Base-by-base conservation (phyloP, 495 filamentous ascomycete genomes). In the Hypoxylon cercidicola region DNA sequence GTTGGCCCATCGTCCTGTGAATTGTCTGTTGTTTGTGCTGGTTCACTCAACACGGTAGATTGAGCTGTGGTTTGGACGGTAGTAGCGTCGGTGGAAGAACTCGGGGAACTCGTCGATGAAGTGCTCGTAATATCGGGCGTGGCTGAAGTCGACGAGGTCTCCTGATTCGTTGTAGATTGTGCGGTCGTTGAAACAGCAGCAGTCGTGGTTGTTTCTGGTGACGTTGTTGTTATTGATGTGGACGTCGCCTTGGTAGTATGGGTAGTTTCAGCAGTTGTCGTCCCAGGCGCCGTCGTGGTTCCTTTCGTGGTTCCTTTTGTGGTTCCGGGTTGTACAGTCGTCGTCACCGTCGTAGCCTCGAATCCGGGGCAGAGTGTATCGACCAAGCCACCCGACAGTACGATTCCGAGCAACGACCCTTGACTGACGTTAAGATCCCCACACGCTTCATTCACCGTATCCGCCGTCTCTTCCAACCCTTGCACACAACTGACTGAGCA, bases 401-500 rank as follows among this genome's bases (percentile, higher is more conserved):
- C 70, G 28, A 74, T 69, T 6, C 74, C 77, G 9, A 81, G 64
- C 13, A 80, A 50, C 30, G 79, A 76, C 18, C 37, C 40, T 8
- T 35, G 2, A 7, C 67, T 59, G 13, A 74, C 75, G 30, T 62
- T 49, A 19, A 70, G 60, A 37, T 59, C 68, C 23, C 46, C 60
- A 54, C 79, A 81, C 13, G 66, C 74, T 12, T 54, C 40, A 23
- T 71, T 47, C 32, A 81, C 25, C 9, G 55, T 62, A 7, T 50
- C 35, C 59, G 73, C 61, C 16, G 65, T 47, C 19, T 61, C 43
- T 15, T 51, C 18, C 13, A 81, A 25, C n/a, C 75, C 76, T 11
- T 61, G 44, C 11, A 74, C 70, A 55, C 79, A 81, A 6, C 56
- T 52, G 4, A 51, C 15, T 37, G 79, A 79, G 61, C 79, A 81